Conservation (phyloP, 2,329 filamentous ascomycete genomes). For the Eutypa lata region DNA sequence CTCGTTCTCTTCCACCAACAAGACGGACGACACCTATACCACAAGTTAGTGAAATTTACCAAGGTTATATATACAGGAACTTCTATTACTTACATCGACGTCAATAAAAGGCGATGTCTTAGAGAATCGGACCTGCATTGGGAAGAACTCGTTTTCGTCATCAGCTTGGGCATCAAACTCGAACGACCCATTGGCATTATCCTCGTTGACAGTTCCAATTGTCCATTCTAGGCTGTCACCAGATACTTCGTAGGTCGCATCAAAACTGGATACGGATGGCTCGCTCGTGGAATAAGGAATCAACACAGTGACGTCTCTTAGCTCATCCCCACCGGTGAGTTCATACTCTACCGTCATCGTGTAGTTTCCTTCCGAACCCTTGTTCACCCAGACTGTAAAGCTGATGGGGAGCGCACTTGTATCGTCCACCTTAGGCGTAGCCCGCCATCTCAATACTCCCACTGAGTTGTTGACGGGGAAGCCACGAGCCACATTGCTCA, state of each 20-base stretch:
- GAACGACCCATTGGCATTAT: conserved; percentile 81
- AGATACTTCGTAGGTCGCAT: conserved; percentile 89
- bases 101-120: conserved; percentile 86
- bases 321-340: conserved; percentile 71
- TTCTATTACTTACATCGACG: conserved; percentile 74
- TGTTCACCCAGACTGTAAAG: conserved; percentile 97
- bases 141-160: conserved; percentile 95
- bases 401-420: conserved; percentile 82
- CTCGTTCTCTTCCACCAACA: conserved; percentile 71
- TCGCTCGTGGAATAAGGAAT: conserved; percentile 86
- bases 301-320: conserved; percentile 81
- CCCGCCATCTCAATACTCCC: conserved; percentile 89
- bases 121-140: conserved; percentile 87
- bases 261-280: conserved; percentile 86
- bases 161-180: conserved; percentile 90
- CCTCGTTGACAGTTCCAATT: conserved; percentile 79
- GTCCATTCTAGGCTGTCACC: conserved; percentile 94
- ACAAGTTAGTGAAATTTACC: conserved; percentile 19
- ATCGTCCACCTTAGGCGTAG: conserved; percentile 77
- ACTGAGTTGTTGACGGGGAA: conserved; percentile 95
- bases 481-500: conserved; percentile 81
- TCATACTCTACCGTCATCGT: conserved; percentile 96
- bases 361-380: conserved; percentile 73
- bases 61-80: background rate
- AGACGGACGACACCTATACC: conserved; percentile 63